Base-by-base conservation (phyloP, 2,329 filamentous ascomycete genomes). In the Fusarium poae region DNA sequence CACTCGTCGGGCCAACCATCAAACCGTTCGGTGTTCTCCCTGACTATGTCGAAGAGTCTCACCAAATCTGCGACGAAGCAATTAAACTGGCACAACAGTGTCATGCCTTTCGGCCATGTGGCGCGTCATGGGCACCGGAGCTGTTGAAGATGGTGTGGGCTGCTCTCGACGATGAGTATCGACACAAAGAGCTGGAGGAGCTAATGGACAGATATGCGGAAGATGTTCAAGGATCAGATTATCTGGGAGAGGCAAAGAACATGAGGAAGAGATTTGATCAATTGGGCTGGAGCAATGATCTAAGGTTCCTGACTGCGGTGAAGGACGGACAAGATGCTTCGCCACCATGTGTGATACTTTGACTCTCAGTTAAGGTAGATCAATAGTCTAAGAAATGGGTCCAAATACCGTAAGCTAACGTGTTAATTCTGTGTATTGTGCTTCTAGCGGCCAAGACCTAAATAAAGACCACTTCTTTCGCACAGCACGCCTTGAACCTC, bases 71-170 rank as follows among this genome's bases (percentile, higher is more conserved):
- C 3, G 62, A 69, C 2, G 67, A 67, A 20, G 16, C 37, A 0
- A 44, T 69, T 8, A 15, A 27, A 4, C 13, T 69, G 3, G 45
- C 53, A 0, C 25, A 53, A 4, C 52, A 39, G 13, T 67, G 52
- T 11, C 50, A 54, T 1, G 16, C 18, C 2, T 69, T 69, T 16
- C 42, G 50, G 6, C 67, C 67, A 1, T 69, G 67, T 13, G 67
- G 61, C 5, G 54, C 65, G 0, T 44, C 67, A 0, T 63, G 46
- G 11, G n/a, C 62, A 1, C 62, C 67, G 2, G 62, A 69, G n/a
- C n/a, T 69, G 2, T 11, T 69, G 5, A 66, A 66, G 18, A 8
- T 63, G 15, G 40, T 49, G 0, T 63, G 65, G 65, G 65, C 62
- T 10, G 42, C 67, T 2, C 12, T 63, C 15, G 27, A 20, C 1